Base-by-base conservation (phyloP, 495 filamentous ascomycete genomes). In the Xylaria castorea region DNA sequence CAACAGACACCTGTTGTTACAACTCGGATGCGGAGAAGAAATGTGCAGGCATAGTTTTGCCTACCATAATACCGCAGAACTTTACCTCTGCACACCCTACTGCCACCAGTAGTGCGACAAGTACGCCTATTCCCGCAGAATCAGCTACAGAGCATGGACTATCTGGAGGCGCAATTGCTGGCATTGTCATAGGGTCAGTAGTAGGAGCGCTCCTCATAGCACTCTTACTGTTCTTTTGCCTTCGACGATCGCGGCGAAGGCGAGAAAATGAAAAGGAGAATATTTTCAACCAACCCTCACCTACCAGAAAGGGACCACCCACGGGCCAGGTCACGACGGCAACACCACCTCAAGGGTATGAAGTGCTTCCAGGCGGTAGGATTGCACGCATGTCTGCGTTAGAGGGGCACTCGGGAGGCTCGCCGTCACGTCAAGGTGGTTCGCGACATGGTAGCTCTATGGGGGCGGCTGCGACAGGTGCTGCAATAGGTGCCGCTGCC, bases 301-400 rank as follows among this genome's bases (percentile, higher is more conserved):
- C 95, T 2, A 86, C 91, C 60, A 88, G 94, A 61, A 90, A 86
- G 68, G 86, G 84, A 36, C 80, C 78, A 42, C 74, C 81, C 12
- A 77, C 80, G n/a, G 48, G 70, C 12, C 80, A 79, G 57, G 74
- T 79, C 71, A 76, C 81, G 6, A 78, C 80, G 11, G 74, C 73
- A 14, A 75, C 80, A 25, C 77, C 86, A 40, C 88, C 90, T 18
- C 83, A 87, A 68, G 89, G 88, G 44, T 93, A 92, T 73, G 91
- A 93, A 72, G 86, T 92, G 40, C 87, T 95, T 32, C 92, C 95
- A 48, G 95, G 94, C 40, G 95, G 94, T 46, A 90, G 97, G 55
- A 95, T 99, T 61, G 92, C 96, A 11, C 89, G 97, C 46, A 98
- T 99, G 97, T 95, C 95, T 40, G 97, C 97, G 16, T 83, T 99